Evolutionary conservation across 2,329 filamentous ascomycete genomes (phyloP), one percentile per base, ranked within the genome.

Genomic region (Plectosphaerella sp.): DNA sequence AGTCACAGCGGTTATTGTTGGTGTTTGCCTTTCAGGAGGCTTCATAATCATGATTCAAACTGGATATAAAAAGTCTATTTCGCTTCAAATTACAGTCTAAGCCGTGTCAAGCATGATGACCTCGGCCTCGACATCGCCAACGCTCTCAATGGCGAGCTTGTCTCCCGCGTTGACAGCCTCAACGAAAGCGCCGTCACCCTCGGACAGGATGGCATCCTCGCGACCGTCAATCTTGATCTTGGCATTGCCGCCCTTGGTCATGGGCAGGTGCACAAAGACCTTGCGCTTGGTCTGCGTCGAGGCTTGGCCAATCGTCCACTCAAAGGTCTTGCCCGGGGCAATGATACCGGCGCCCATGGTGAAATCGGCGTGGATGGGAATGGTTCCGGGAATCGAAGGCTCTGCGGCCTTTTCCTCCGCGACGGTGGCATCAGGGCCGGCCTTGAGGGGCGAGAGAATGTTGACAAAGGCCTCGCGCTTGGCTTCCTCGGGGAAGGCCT

Each of bases 171-270:
- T 80, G 11, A 89, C 77, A 14, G 70, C 69, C 7, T 86, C 83
- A 7, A 95, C 72, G 68, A 89, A 94, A 1, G 88, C 89, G 15
- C 89, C 90, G 69, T 96, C 91, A 0, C 91, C 91, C 69, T 95
- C 91, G 1, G 72, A 74, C 16, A 95, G 66, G 15, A 88, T 72
- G 0, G 81, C 80, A 56, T 88, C 83, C 45, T 88, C 84, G 52
- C 84, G 72, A 1, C 83, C 83, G 62, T 79, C 88, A 61, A 86
- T 72, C 58, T 80, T 79, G 54, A 96, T 82, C 74, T 83, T 89
- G 37, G 88, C 80, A 59, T 84, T 88, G 22, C 88, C 88, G 41
- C 77, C 77, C 72, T 89, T 87, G 72, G 86, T 85, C 88, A 92
- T 93, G 16, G 91, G 80, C 51, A 95, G 58, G 67, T 96, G 91